A percentile compares a stretch with the other conserved stretches of the same genome.
These are phyloP conservation scores for Haplographium delicatum DNA, from an alignment of 495 filamentous ascomycete genomes.

Conservation along the genomic window DNA sequence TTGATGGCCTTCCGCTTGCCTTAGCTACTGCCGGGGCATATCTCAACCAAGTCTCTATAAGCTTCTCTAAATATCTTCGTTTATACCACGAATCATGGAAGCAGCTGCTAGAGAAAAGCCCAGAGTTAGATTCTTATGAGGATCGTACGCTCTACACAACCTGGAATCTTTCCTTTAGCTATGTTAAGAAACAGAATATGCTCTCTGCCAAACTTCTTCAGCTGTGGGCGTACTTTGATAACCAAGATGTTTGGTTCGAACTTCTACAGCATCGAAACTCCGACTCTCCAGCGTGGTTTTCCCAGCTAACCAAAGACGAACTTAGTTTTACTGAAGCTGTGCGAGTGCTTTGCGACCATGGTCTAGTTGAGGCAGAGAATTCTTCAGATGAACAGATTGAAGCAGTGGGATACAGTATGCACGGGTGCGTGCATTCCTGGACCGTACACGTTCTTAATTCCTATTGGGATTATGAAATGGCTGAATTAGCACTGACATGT, in stretches of 20 bases:
- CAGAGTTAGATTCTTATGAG: constrained; percentile 25
- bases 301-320: constrained; percentile 17
- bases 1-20: constrained; percentile 28
- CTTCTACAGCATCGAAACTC: constrained; percentile 23
- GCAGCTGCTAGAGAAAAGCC: constrained; percentile 23
- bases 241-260: constrained; percentile 47
- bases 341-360: constrained; percentile 22
- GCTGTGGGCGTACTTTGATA: too few relatives aligned
- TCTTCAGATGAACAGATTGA: constrained; percentile 15
- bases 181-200: constrained; percentile 32
- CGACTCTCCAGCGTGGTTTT: constrained; percentile 17
- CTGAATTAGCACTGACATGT: constrained; percentile 2
- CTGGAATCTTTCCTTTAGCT: constrained; percentile 39
- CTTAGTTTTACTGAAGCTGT: constrained; percentile 14
- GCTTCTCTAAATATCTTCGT: constrained; percentile 15
- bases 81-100: constrained; percentile 28
- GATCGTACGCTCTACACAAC: constrained; percentile 33
- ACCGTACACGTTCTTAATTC: constrained; percentile 21
- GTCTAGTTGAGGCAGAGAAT: constrained; percentile 21
- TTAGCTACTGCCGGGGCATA: constrained; percentile 31
- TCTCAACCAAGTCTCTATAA: constrained; percentile 19
- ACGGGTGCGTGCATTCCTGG: constrained; percentile 33
- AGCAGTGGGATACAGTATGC: constrained; percentile 30
- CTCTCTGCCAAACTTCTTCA: constrained; percentile 35
- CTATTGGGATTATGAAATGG: constrained; percentile 18